Percentiles rank a stretch among this genome's conserved stretches.
Evolutionary conservation across 1,284 basidiomycete genomes (phyloP).

Genomic region (Cryptococcus hybrid): DNA sequence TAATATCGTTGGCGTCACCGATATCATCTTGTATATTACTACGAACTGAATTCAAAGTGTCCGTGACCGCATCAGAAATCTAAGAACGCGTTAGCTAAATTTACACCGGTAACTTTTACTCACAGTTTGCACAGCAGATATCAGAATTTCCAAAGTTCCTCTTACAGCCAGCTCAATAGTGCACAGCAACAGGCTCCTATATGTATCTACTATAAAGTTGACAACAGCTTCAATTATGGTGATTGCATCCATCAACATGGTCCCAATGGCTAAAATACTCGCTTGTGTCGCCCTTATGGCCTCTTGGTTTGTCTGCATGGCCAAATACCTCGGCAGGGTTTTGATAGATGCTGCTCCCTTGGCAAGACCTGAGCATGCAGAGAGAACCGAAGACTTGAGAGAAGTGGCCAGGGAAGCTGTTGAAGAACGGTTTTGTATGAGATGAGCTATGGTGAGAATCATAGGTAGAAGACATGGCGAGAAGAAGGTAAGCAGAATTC

Average conservation of each 20-base stretch:
- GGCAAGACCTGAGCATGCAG: slow-evolving; percentile 80
- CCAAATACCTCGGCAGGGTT: slow-evolving; percentile 82
- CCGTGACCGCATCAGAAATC: slow-evolving; percentile 67
- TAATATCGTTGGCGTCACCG: slow-evolving; percentile 63
- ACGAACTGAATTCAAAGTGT: slow-evolving; percentile 60
- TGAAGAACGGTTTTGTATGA: slow-evolving; percentile 63
- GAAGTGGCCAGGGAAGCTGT: slow-evolving; percentile 65
- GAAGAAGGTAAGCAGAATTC: slow-evolving; percentile 77
- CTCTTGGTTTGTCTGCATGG: slow-evolving; percentile 75
- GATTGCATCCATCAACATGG: slow-evolving; percentile 61
- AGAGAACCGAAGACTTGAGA: slow-evolving; percentile 68
- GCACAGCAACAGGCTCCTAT: slow-evolving; percentile 87
- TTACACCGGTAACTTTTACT: slow-evolving; percentile 27
- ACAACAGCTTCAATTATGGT: slow-evolving; percentile 82
- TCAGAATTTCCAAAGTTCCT: slow-evolving; percentile 74
- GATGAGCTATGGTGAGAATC: slow-evolving; percentile 77
- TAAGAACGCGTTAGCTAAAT: slow-evolving; percentile 41
- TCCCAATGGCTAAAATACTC: slow-evolving; percentile 71
- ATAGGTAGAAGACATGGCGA: slow-evolving; percentile 68
- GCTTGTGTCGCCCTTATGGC: slow-evolving; percentile 74
- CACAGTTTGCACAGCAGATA: slow-evolving; percentile 76
- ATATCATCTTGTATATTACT: slow-evolving; percentile 71
- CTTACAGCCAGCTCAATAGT: slow-evolving; percentile 86
- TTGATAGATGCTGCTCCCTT: slow-evolving; percentile 75
- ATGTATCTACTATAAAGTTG: slow-evolving; percentile 87